A percentile compares a stretch with the other conserved stretches of the same genome.
Evolutionary conservation across 805 yeast species (phyloP).

Genomic region (Debaryomyces hansenii): DNA sequence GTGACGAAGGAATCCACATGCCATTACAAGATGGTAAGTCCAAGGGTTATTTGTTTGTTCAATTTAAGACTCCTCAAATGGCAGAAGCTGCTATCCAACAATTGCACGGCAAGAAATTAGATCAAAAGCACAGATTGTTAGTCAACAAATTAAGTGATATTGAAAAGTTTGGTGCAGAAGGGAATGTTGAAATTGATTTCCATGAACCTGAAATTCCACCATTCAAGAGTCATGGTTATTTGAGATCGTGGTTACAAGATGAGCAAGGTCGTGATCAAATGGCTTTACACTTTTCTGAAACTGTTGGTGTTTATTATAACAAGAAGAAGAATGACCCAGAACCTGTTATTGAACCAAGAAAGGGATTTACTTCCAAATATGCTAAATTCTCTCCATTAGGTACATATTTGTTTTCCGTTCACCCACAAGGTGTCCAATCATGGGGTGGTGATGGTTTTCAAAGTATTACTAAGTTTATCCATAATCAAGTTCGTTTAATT

Average conservation of each 20-base stretch:
- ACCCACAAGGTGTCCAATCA: constrained; percentile 90
- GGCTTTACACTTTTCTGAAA: constrained; percentile 73
- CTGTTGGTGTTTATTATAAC: constrained; percentile 87
- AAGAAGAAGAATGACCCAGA: constrained; percentile 72
- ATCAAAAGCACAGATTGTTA: constrained; percentile 85
- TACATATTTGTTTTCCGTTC: constrained; percentile 80
- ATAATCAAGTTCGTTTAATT: constrained; percentile 83
- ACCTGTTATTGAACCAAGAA: constrained; percentile 73
- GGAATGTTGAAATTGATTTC: constrained; percentile 60
- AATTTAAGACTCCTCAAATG: constrained; percentile 63
- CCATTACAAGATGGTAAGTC: constrained; percentile 80
- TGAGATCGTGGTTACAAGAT: constrained; percentile 91
- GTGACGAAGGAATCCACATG: constrained; percentile 70
- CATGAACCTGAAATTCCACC: constrained; percentile 72
- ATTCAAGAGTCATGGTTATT: constrained; percentile 73
- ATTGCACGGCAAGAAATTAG: constrained; percentile 87
- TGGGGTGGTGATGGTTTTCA: constrained; percentile 91
- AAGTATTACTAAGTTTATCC: constrained; percentile 74
- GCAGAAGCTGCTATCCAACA: constrained; percentile 79
- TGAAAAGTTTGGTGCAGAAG: constrained; percentile 71
- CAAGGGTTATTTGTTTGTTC: constrained; percentile 84
- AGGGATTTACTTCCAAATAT: constrained; percentile 83
- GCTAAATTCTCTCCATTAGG: constrained; percentile 94
- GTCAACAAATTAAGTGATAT: constrained; percentile 83
- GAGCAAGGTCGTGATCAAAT: constrained; percentile 88